A percentile compares a stretch with the other conserved stretches of the same genome.
phyloP scores from a whole-genome alignment of 2,329 filamentous ascomycete genomes.

The Hymenoscyphus salicellus region DNA sequence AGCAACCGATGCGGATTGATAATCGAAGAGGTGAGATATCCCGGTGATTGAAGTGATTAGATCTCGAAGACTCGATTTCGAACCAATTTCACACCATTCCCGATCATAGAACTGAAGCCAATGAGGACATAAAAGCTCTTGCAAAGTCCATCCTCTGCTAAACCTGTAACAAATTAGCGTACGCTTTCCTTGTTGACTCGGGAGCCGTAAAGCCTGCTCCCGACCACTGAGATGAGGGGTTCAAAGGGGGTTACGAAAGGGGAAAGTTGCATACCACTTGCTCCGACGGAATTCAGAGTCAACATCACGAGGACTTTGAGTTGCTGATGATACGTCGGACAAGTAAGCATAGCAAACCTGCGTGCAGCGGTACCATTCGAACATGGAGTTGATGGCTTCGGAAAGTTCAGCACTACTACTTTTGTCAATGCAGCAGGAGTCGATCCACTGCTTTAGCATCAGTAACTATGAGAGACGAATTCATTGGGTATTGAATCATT shows the following conservation, averaged over 20 bases:
- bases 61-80: background rate
- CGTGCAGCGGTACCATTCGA: slow-evolving; percentile 17
- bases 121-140: background rate
- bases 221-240: too few relatives aligned
- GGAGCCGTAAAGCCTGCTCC: too few relatives aligned
- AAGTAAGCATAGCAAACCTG: slow-evolving; percentile 20
- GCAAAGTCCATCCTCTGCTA: background rate
- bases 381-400: slow-evolving; percentile 25
- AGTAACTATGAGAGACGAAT: background rate
- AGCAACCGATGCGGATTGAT: slow-evolving; percentile 5
- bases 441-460: slow-evolving; percentile 6
- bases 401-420: slow-evolving; percentile 20
- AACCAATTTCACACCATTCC: background rate
- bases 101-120: background rate
- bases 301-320: background rate
- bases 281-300: background rate
- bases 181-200: too few relatives aligned
- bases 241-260: too few relatives aligned
- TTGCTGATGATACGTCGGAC: slow-evolving; percentile 9
- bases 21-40: background rate
- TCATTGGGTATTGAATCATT: background rate
- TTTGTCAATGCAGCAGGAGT: slow-evolving; percentile 25
- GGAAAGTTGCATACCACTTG: background rate
- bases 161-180: too few relatives aligned
- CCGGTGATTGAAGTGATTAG: background rate